Percentiles rank a stretch among this genome's conserved stretches.
These are phyloP conservation scores for Forsythia viridissima DNA, from an alignment of 257 asterid genomes.

Conservation along the genomic window DNA sequence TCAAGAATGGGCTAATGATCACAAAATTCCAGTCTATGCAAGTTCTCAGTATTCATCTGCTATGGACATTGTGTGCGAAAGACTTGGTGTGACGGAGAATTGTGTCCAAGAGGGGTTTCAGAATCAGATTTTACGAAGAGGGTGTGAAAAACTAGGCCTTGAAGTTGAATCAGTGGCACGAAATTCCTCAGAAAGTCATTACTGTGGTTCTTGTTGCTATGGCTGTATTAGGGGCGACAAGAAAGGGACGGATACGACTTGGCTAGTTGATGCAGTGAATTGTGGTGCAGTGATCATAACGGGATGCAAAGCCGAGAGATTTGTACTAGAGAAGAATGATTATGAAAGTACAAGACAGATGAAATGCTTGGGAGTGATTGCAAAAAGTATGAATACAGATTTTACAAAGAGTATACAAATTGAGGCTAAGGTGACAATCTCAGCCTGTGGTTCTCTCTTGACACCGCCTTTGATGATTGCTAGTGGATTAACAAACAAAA, in stretches of 20 bases:
- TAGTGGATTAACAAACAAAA: slow-evolving; percentile 68
- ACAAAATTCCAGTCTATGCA: slow-evolving; percentile 43
- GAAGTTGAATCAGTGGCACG: slow-evolving; percentile 49
- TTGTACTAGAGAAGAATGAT: slow-evolving; percentile 34
- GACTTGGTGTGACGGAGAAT: slow-evolving; percentile 66
- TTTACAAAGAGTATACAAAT: slow-evolving; percentile 41
- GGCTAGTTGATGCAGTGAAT: slow-evolving; percentile 86
- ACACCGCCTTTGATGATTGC: slow-evolving; percentile 78
- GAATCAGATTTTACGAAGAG: slow-evolving; percentile 63
- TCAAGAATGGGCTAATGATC: slow-evolving; percentile 58
- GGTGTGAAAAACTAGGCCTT: slow-evolving; percentile 73
- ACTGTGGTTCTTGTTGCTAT: slow-evolving; percentile 77
- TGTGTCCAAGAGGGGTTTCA: slow-evolving; percentile 73
- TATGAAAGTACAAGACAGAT: slow-evolving; percentile 20
- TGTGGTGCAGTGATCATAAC: slow-evolving; percentile 73
- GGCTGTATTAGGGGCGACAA: slow-evolving; percentile 80
- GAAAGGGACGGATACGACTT: slow-evolving; percentile 78
- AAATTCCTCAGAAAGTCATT: slow-evolving; percentile 68
- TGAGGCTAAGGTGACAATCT: slow-evolving; percentile 67
- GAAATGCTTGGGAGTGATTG: slow-evolving; percentile 65
- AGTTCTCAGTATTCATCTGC: slow-evolving; percentile 45
- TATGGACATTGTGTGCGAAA: slow-evolving; percentile 62
- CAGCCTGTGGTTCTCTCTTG: slow-evolving; percentile 82
- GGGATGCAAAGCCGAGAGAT: slow-evolving; percentile 64
- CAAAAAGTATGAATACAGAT: slow-evolving; percentile 37